Conservation (phyloP, 2,329 filamentous ascomycete genomes). For the Fusarium sp. region DNA sequence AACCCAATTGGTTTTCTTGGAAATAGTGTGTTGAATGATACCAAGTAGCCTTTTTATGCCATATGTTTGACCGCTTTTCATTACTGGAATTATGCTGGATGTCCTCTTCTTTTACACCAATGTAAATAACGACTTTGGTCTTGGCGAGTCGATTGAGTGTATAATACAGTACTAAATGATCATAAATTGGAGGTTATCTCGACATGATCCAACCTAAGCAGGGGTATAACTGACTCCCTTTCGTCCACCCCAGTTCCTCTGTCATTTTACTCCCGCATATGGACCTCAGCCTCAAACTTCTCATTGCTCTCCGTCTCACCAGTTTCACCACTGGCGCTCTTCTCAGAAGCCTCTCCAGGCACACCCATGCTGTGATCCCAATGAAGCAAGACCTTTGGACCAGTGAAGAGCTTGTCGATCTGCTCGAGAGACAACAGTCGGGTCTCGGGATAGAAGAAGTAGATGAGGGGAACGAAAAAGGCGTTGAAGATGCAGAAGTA, state of each 20-base stretch:
- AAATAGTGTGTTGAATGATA: constrained; percentile 1
- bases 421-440: constrained; percentile 62
- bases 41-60: background rate
- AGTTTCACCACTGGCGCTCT: constrained; percentile 27
- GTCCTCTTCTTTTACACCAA: background rate
- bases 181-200: background rate
- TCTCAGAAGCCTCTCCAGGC: constrained; percentile 43
- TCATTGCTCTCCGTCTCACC: constrained; percentile 35
- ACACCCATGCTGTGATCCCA: constrained; percentile 50
- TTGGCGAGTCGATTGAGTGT: no score
- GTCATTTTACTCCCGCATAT: constrained; percentile 13
- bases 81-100: no score
- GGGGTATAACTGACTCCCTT: background rate
- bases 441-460: constrained; percentile 63
- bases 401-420: constrained; percentile 56
- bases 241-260: rapidly evolving
- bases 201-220: background rate
- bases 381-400: constrained; percentile 47
- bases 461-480: constrained; percentile 57
- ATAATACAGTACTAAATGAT: background rate
- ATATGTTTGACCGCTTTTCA: no score
- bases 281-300: constrained; percentile 25
- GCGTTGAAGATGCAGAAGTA: constrained; percentile 55
- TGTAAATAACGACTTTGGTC: background rate
- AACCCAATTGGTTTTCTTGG: constrained; percentile 39